Conservation (phyloP, 192 early-diverging fungal genomes). For the Powellomyces hirtus region DNA sequence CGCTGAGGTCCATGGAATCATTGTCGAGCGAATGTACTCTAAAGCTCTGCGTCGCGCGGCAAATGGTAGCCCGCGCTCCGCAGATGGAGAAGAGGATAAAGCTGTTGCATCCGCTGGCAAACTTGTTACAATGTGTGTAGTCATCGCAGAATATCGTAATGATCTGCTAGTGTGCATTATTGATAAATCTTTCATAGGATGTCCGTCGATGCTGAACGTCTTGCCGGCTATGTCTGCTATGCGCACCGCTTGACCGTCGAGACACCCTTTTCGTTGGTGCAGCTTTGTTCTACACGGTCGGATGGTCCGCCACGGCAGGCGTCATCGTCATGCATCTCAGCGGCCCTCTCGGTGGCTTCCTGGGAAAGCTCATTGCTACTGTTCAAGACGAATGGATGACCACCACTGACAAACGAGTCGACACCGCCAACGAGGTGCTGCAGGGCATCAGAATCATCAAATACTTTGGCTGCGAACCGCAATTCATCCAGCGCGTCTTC, state of each 20-base stretch:
- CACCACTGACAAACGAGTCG: constrained; percentile 72
- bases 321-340: constrained; percentile 60
- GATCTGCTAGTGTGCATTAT: too few species aligned
- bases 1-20: constrained; percentile 34
- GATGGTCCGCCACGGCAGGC: constrained; percentile 78
- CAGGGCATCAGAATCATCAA: constrained; percentile 93
- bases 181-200: constrained; percentile 32
- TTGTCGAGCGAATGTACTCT: constrained; percentile 45
- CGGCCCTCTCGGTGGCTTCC: constrained; percentile 22
- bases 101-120: constrained; percentile 33
- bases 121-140: constrained; percentile 33
- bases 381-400: constrained; percentile 56
- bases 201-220: constrained; percentile 19
- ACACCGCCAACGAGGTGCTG: constrained; percentile 81
- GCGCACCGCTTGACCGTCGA: constrained; percentile 10
- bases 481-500: constrained; percentile 68
- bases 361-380: constrained; percentile 32
- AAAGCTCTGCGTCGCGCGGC: constrained; percentile 33
- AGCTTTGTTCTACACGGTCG: constrained; percentile 66
- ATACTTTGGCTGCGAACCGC: constrained; percentile 60
- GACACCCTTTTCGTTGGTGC: constrained; percentile 23
- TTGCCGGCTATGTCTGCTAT: neutral
- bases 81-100: constrained; percentile 17
- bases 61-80: constrained; percentile 4
- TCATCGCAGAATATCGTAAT: too few species aligned